Conservation (phyloP, 768 basidiomycete species). For the Lactarius hatsudake region DNA sequence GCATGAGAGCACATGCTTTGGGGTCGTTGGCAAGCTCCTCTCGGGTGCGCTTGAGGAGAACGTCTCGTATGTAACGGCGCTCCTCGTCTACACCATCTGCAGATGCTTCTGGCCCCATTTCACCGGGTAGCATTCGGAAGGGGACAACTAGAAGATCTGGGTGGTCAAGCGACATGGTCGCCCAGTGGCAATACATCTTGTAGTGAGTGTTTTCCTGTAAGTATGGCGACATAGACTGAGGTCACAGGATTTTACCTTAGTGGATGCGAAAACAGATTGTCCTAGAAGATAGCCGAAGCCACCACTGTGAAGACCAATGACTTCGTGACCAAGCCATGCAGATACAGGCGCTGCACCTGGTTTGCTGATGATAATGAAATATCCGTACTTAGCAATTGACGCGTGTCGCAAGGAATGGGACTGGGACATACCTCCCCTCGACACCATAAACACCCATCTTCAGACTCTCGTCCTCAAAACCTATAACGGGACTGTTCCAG, state of each 20-base stretch:
- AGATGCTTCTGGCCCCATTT: constrained; percentile 28
- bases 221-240: not conserved
- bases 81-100: constrained; percentile 31
- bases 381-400: not conserved
- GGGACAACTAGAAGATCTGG: constrained; percentile 41
- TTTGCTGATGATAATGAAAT: constrained; percentile 37
- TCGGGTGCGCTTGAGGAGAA: constrained; percentile 19
- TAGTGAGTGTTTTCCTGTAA: not conserved
- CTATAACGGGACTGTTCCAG: constrained; percentile 38
- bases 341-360: constrained; percentile 45
- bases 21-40: constrained; percentile 23
- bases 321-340: constrained; percentile 38
- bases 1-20: constrained; percentile 17
- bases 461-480: constrained; percentile 30
- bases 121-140: constrained; percentile 39
- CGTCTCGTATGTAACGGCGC: constrained; percentile 25
- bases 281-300: constrained; percentile 43
- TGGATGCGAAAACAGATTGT: constrained; percentile 38
- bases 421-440: constrained; percentile 43
- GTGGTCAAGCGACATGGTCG: constrained; percentile 38
- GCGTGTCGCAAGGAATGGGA: not conserved
- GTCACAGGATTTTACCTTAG: constrained; percentile 33
- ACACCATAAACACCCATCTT: constrained; percentile 47
- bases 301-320: constrained; percentile 40
- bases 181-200: constrained; percentile 39